Conservation (phyloP, 2,329 filamentous ascomycete genomes). For the Claviceps arundinis region DNA sequence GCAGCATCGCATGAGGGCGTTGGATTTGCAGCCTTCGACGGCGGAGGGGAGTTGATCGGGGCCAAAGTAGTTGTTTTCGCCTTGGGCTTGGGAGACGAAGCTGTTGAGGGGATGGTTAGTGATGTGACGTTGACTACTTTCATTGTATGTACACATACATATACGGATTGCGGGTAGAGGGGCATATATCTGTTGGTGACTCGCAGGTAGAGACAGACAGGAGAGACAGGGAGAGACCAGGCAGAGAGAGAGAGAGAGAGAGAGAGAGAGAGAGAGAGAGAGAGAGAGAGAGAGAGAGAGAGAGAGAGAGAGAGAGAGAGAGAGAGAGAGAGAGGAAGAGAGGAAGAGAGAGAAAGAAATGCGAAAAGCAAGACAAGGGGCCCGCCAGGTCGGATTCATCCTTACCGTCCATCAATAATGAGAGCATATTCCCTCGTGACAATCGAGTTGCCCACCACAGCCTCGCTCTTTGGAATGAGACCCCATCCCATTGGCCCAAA, state of each 20-base stretch:
- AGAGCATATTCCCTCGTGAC: slow-evolving; percentile 88
- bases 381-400: too few relatives aligned
- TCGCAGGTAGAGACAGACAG: not conserved
- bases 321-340: not conserved
- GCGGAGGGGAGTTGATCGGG: slow-evolving; percentile 85
- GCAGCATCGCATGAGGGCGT: slow-evolving; percentile 94
- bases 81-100: slow-evolving; percentile 81
- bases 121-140: too few relatives aligned
- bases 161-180: not conserved
- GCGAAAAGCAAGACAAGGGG: too few relatives aligned
- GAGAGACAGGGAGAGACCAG: not conserved
- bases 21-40: slow-evolving; percentile 94
- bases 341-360: too few relatives aligned
- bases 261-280: not conserved
- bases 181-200: not conserved
- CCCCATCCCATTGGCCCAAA: slow-evolving; percentile 97
- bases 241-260: not conserved
- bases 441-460: slow-evolving; percentile 67
- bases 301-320: not conserved
- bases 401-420: slow-evolving; percentile 74
- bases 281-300: not conserved
- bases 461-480: slow-evolving; percentile 73
- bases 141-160: not conserved
- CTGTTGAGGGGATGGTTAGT: slow-evolving; percentile 29
- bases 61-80: slow-evolving; percentile 88